phyloP scores from a whole-genome alignment of 805 yeast species.

The Pichia pseudocactophila region DNA sequence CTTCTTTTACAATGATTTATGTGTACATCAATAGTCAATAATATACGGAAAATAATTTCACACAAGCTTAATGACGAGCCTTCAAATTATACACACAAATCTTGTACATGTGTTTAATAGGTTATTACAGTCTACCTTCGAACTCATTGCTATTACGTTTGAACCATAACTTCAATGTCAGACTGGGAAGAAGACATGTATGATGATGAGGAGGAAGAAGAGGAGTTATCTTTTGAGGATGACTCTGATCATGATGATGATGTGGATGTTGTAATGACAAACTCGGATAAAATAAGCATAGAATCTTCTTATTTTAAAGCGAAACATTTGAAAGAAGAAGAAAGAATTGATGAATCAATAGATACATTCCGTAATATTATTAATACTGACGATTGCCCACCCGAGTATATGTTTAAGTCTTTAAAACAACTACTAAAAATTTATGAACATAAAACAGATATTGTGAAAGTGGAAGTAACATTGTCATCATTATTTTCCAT shows the following conservation, averaged over 20 bases:
- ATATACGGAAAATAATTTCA: too few relatives aligned
- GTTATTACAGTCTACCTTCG: too few relatives aligned
- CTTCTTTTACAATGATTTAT: too few relatives aligned
- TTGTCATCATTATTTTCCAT: constrained; percentile 16
- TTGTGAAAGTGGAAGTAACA: constrained; percentile 10
- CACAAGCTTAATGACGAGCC: too few relatives aligned
- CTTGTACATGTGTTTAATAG: too few relatives aligned
- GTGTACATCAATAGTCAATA: too few relatives aligned
- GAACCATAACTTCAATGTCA: constrained; percentile 20
- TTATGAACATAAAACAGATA: constrained; percentile 14
- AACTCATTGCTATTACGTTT: too few relatives aligned
- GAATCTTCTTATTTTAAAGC: constrained; percentile 27
- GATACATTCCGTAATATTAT: constrained; percentile 18
- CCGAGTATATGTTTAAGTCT: constrained; percentile 25
- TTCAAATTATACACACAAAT: too few relatives aligned
- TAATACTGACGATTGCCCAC: not conserved
- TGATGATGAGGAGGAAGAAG: constrained; percentile 28
- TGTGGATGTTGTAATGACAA: constrained; percentile 12
- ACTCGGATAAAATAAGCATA: constrained; percentile 11
- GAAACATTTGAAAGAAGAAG: constrained; percentile 28
- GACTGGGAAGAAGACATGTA: constrained; percentile 32
- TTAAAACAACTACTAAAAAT: constrained; percentile 28
- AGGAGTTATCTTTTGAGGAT: constrained; percentile 27
- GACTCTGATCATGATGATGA: constrained; percentile 18
- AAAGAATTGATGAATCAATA: constrained; percentile 20